phyloP scores from a whole-genome alignment of 2,329 filamentous ascomycete genomes.

The Dothideomycetes sp. region DNA sequence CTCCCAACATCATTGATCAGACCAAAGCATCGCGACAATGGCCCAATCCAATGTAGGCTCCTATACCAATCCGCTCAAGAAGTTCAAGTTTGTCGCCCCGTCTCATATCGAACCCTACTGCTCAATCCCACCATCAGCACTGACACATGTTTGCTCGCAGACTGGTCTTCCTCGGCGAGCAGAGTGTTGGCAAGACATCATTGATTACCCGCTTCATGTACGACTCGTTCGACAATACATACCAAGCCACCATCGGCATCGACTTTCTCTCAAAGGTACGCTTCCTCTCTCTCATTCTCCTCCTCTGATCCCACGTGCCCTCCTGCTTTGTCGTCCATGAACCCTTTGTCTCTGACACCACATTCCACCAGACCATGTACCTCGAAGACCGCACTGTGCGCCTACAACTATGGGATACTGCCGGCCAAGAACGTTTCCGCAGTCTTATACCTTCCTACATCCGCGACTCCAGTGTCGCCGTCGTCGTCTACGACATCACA shows the following conservation, averaged over 20 bases:
- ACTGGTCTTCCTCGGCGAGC: conserved; percentile 94
- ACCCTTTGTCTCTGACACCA: neutral
- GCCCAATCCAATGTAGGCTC: conserved; percentile 28
- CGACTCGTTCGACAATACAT: conserved; percentile 99
- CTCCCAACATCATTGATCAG: neutral
- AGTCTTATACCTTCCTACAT: conserved; percentile 97
- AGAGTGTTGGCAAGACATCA: conserved; percentile 98
- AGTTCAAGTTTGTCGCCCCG: conserved; percentile 71
- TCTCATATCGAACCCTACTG: neutral
- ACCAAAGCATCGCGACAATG: neutral
- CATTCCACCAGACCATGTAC: conserved; percentile 74
- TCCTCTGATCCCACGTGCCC: neutral
- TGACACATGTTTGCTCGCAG: too few relatives aligned
- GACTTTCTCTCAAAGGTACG: conserved; percentile 95
- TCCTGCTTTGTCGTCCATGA: neutral
- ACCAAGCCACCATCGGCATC: conserved; percentile 98
- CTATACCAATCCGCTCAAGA: conserved; percentile 99
- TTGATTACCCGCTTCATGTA: conserved; percentile 99
- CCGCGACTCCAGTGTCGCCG: conserved; percentile 92
- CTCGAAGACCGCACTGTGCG: conserved; percentile 96
- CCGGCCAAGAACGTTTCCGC: conserved; percentile 93
- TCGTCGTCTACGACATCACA: conserved; percentile 97
- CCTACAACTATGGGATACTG: conserved; percentile 96
- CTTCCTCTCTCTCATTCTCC: too few relatives aligned
- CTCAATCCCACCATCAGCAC: too few relatives aligned